These are phyloP conservation scores for Murraya paniculata DNA, from an alignment of 345 rosid species.

Conservation along the genomic window DNA sequence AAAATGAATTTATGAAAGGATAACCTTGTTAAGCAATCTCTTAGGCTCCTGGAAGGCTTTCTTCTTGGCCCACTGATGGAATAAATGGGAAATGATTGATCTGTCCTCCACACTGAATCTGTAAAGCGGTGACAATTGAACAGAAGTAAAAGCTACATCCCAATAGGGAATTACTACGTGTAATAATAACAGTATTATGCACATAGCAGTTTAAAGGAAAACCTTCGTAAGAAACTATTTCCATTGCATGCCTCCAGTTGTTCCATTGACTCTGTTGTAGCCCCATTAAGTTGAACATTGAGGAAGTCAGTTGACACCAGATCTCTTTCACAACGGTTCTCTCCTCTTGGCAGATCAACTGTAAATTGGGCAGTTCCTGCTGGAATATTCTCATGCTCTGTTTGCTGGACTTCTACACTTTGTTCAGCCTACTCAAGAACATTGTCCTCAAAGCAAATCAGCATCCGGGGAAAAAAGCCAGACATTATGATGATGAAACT, in stretches of 20 bases:
- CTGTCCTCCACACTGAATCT: constrained; percentile 84
- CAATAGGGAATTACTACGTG: background rate
- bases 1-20: background rate
- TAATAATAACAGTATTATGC: constrained; percentile 3
- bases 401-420: constrained; percentile 33
- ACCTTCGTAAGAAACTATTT: constrained; percentile 75
- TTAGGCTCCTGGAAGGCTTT: constrained; percentile 81
- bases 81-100: constrained; percentile 77
- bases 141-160: background rate
- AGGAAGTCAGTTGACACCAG: constrained; percentile 22
- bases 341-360: constrained; percentile 25
- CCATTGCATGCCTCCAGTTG: constrained; percentile 41
- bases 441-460: background rate
- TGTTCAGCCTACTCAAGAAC: constrained; percentile 48
- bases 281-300: constrained; percentile 31
- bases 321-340: constrained; percentile 28
- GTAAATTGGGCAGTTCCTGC: constrained; percentile 27
- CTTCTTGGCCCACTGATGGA: constrained; percentile 94
- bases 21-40: constrained; percentile 83
- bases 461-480: background rate
- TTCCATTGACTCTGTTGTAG: constrained; percentile 38
- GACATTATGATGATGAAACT: background rate
- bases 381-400: constrained; percentile 33
- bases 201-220: constrained; percentile 16
- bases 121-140: constrained; percentile 12